Conservation (phyloP, 305 asterid species). For the Rubia peregrina region DNA sequence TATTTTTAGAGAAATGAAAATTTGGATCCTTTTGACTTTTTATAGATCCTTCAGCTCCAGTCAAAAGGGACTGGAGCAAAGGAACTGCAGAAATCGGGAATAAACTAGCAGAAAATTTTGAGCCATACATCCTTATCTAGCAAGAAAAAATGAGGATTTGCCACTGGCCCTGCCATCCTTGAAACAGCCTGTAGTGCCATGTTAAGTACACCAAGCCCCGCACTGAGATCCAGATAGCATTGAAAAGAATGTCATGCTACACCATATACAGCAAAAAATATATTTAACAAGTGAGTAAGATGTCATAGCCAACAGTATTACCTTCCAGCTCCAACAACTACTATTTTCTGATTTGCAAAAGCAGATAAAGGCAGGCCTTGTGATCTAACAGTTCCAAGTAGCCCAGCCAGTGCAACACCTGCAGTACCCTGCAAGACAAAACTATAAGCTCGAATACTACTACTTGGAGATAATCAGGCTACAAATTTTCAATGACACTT, state of each 20-base stretch:
- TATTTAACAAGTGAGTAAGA: slow-evolving; percentile 12
- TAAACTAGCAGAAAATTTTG: slow-evolving; percentile 6
- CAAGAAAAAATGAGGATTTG: slow-evolving; percentile 87
- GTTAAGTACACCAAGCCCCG: slow-evolving; percentile 99
- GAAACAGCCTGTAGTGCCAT: slow-evolving; percentile 94
- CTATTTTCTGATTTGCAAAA: slow-evolving; percentile 93
- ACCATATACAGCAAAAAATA: slow-evolving; percentile 11
- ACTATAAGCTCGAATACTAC: slow-evolving; percentile 24
- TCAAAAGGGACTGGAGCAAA: background rate
- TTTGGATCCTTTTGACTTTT: background rate
- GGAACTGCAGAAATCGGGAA: background rate
- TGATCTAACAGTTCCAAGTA: slow-evolving; percentile 94
- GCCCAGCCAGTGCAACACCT: slow-evolving; percentile 99
- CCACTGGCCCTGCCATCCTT: slow-evolving; percentile 77
- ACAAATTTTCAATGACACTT: slow-evolving; percentile 18
- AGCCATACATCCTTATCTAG: slow-evolving; percentile 84
- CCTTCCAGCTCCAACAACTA: slow-evolving; percentile 99
- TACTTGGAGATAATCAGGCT: slow-evolving; percentile 7
- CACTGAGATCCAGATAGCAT: slow-evolving; percentile 53
- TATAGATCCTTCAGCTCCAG: background rate
- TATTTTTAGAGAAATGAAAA: background rate
- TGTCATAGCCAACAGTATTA: slow-evolving; percentile 28
- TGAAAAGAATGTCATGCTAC: background rate
- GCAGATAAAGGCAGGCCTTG: slow-evolving; percentile 89
- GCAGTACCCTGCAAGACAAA: slow-evolving; percentile 77